Base-by-base conservation (phyloP, 108 stramenopile species). In the Pseudonitzschia pungens region DNA sequence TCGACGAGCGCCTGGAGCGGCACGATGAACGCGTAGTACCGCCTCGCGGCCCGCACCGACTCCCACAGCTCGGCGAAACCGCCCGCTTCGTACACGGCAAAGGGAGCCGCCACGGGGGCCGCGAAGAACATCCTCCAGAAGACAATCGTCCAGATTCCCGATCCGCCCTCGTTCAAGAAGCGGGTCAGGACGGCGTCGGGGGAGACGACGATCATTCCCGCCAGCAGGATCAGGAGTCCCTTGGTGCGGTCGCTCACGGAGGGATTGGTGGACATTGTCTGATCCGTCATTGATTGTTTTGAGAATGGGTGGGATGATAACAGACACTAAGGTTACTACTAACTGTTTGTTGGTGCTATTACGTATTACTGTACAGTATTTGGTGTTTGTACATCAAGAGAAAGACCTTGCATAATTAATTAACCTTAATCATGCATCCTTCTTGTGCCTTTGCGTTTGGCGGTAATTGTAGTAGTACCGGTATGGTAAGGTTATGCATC, bases 241-340 rank as follows among this genome's bases (percentile, higher is more conserved):
- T 58, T 58, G 57, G 57, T 58, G 9, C 57, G 57, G 5, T 58
- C 57, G 15, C 27, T 58, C 57, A 58, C 27, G 27, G 21, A n/a
- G n/a, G n/a, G n/a, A n/a, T n/a, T n/a, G n/a, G n/a, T n/a, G n/a
- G n/a, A n/a, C n/a, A n/a, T n/a, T n/a, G n/a, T n/a, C n/a, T n/a
- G n/a, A n/a, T n/a, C n/a, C n/a, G n/a, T n/a, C n/a, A 36, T 36
- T 36, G 36, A 36, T 36, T 36, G 36, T 36, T n/a, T n/a, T n/a
- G n/a, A n/a, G n/a, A n/a, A n/a, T n/a, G n/a, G n/a, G n/a, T n/a
- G n/a, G n/a, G n/a, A n/a, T n/a, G n/a, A n/a, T n/a, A n/a, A n/a
- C n/a, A n/a, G n/a, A n/a, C n/a, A n/a, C n/a, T n/a, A n/a, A n/a
- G n/a, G n/a, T n/a, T n/a, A n/a, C n/a, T n/a, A n/a, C n/a, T n/a